Evolutionary conservation across 1,284 basidiomycete species (phyloP).

Genomic region (Rhodotorula sp.): DNA sequence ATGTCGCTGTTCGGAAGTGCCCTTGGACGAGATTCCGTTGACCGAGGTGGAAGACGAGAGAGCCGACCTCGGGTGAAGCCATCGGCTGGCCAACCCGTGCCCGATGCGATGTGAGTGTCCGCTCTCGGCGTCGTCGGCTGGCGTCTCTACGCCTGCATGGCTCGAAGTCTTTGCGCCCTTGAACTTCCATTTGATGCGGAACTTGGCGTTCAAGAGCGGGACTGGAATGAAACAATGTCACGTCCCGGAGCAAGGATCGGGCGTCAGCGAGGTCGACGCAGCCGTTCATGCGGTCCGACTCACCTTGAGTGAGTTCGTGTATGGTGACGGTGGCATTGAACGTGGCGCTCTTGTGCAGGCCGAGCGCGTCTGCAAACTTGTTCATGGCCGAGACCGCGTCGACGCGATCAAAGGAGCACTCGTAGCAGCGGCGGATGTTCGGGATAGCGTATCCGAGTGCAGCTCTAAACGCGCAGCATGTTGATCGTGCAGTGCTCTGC

Average conservation of each 20-base stretch:
- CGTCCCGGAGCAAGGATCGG: not conserved
- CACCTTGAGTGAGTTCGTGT: conserved; percentile 36
- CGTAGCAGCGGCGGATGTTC: too few species aligned
- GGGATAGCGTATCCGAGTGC: too few species aligned
- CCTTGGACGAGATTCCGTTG: not conserved
- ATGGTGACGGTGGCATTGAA: conserved; percentile 34
- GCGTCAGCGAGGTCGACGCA: not conserved
- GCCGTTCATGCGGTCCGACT: not conserved
- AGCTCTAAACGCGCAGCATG: too few species aligned
- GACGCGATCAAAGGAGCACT: not conserved
- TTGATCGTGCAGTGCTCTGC: too few species aligned
- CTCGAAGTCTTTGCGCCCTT: conserved; percentile 26
- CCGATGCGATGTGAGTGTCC: not conserved
- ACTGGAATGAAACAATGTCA: conserved; percentile 3
- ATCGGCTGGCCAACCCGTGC: conserved; percentile 12
- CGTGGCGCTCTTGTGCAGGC: conserved; percentile 26
- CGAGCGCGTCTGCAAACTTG: conserved; percentile 27
- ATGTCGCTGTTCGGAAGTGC: not conserved
- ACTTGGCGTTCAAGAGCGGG: conserved; percentile 34
- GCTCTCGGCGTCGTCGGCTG: not conserved
- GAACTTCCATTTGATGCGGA: conserved; percentile 40
- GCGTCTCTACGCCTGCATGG: conserved; percentile 1
- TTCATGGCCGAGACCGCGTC: conserved; percentile 1
- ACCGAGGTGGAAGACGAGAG: not conserved
- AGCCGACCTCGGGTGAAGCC: conserved; percentile 20